Base-by-base conservation (phyloP, 2,329 filamentous ascomycete genomes). In the Drechmeria coniospora region DNA sequence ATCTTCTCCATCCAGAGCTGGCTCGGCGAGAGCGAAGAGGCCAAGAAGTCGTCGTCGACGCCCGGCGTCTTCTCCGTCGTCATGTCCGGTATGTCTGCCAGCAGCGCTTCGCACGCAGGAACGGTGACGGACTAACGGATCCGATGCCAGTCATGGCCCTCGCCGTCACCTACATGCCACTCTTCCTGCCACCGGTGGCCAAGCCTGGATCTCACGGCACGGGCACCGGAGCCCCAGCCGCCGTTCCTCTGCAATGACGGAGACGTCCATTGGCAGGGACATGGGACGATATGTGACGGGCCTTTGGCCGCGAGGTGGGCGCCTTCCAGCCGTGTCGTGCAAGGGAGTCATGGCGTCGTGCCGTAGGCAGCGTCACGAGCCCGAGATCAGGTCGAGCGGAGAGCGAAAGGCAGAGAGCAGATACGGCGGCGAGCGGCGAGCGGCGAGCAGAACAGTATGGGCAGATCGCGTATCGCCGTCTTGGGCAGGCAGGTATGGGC, bases 1-100 rank as follows among this genome's bases (percentile, higher is more conserved):
- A 65, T 83, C 34, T 76, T 82, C 51, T 69, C 77, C 38, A 52
- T 83, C 30, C 76, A 86, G 59, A 74, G 61, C 50, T 87, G 79
- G 79, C 65, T 84, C 26, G 74, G 74, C 37, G 79, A 84, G 63
- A 77, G 74, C 43, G 65, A 74, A 42, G 73, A 77, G 33, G 53
- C 70, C 32, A 68, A 63, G 54, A 75, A 71, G 50, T 74, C 57
- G 33, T 56, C 70, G 15, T 57, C 63, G 25, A 86, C 81, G 5
- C 83, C 86, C 2, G 56, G 62, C 11, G 62, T 63, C 43, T 76
- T 90, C 54, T 74, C 74, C 31, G 73, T 90, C 31, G 67, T 74
- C 52, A 90, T 92, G 79, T 73, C 80, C 13, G 45, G 79, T 83
- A 62, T 44, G 74, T 67, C 23, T 11, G 27, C 13, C 30, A 27